Evolutionary conservation across 202 grass and related monocot genomes (phyloP).

Genomic region (Brachypodium distachyon): DNA sequence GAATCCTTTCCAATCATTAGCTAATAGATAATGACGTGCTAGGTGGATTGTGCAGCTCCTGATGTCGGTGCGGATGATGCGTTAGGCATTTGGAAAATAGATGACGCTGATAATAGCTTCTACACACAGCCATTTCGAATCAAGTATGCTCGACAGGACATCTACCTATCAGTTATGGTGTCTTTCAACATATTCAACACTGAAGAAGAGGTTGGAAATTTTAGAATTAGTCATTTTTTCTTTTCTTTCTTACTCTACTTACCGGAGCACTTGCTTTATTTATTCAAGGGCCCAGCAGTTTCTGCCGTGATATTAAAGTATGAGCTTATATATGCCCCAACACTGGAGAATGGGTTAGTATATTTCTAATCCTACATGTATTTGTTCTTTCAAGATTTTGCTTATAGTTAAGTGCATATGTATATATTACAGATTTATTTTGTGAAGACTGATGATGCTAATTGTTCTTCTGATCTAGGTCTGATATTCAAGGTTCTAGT

Average conservation of each 20-base stretch:
- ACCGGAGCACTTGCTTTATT: constrained; percentile 20
- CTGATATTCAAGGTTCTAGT: constrained; percentile 64
- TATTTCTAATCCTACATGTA: background rate
- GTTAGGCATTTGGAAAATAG: constrained; percentile 89
- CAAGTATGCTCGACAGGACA: constrained; percentile 96
- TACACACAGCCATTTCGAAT: constrained; percentile 87
- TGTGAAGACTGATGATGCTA: constrained; percentile 5
- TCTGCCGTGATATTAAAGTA: constrained; percentile 86
- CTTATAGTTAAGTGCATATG: background rate
- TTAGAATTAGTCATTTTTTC: background rate
- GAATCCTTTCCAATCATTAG: constrained; percentile 35
- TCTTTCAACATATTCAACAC: constrained; percentile 80
- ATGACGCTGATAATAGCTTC: constrained; percentile 91
- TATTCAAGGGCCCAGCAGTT: constrained; percentile 58
- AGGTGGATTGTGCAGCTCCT: constrained; percentile 95
- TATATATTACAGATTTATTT: constrained; percentile 6
- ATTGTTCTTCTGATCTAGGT: constrained; percentile 44
- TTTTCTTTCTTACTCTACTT: constrained; percentile 16
- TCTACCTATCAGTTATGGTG: constrained; percentile 91
- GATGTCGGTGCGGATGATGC: constrained; percentile 58
- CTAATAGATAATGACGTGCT: constrained; percentile 88
- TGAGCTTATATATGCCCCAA: constrained; percentile 82
- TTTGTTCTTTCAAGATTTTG: constrained; percentile 1
- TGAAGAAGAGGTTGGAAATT: constrained; percentile 62
- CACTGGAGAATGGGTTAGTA: constrained; percentile 74